Conservation (phyloP, 1,284 basidiomycete species). For the Sanghuangporus weigelae region DNA sequence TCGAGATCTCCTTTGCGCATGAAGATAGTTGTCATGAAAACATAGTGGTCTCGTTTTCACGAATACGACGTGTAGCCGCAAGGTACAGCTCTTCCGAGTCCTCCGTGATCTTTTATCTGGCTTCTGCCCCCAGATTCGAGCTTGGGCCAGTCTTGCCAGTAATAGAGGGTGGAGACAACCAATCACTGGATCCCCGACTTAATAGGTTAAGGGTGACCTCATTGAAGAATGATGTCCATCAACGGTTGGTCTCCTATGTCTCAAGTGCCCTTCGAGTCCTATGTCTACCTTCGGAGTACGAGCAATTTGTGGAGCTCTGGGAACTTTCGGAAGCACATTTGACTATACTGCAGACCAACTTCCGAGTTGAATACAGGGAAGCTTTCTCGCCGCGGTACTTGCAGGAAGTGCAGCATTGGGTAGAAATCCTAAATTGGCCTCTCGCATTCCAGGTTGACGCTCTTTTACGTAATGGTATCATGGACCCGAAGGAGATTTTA, state of each 20-base stretch:
- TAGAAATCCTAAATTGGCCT: conserved; percentile 39
- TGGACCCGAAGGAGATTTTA: conserved; percentile 46
- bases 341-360: conserved; percentile 30
- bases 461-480: conserved; percentile 34
- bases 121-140: conserved; percentile 43
- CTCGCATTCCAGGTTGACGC: conserved; percentile 54
- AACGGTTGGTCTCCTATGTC: conserved; percentile 36
- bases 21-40: conserved; percentile 24
- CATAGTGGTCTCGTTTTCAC: conserved; percentile 41
- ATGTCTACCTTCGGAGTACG: conserved; percentile 33
- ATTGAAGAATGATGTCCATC: conserved; percentile 24
- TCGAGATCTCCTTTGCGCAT: conserved; percentile 32
- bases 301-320: conserved; percentile 35
- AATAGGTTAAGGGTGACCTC: conserved; percentile 19
- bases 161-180: not conserved
- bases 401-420: conserved; percentile 30
- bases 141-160: conserved; percentile 20
- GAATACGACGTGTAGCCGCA: conserved; percentile 35
- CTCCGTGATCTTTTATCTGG: conserved; percentile 38
- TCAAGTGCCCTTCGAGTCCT: conserved; percentile 46
- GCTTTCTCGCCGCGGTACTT: conserved; percentile 39
- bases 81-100: conserved; percentile 25
- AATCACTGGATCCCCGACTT: not conserved
- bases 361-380: conserved; percentile 33
- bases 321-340: conserved; percentile 30